Percentiles rank a stretch among this genome's conserved stretches.
Conservation (phyloP, 2,329 filamentous ascomycete genomes). For the Rasamsonia emersonii region DNA sequence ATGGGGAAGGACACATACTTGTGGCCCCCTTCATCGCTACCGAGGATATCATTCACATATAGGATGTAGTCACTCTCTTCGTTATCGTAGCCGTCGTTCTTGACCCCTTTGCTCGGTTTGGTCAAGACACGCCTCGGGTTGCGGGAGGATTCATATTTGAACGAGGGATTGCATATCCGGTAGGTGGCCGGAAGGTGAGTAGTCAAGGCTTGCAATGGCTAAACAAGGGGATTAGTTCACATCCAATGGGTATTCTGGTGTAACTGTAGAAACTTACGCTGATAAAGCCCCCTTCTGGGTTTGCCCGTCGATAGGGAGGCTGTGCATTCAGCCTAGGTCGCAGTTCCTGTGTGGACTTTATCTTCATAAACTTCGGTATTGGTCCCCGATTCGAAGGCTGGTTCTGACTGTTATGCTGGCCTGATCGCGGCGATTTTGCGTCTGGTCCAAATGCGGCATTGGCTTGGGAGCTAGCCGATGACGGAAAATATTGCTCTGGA, state of each 20-base stretch:
- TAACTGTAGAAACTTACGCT: slow-evolving; percentile 56
- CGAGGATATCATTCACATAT: slow-evolving; percentile 97
- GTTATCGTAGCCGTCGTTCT: slow-evolving; percentile 98
- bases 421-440: slow-evolving; percentile 40
- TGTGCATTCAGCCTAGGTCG: slow-evolving; percentile 77
- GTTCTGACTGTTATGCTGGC: slow-evolving; percentile 39
- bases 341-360: slow-evolving; percentile 64
- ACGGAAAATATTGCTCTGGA: slow-evolving; percentile 62
- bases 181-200: slow-evolving; percentile 90
- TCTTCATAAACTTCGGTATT: slow-evolving; percentile 79
- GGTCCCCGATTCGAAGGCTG: slow-evolving; percentile 48
- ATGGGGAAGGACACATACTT: slow-evolving; percentile 50
- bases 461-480: slow-evolving; percentile 60
- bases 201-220: slow-evolving; percentile 93
- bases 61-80: slow-evolving; percentile 99
- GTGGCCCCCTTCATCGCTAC: slow-evolving; percentile 94
- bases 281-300: slow-evolving; percentile 95
- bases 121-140: slow-evolving; percentile 93
- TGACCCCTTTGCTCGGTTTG: slow-evolving; percentile 95
- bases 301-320: slow-evolving; percentile 83
- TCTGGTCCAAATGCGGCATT: slow-evolving; percentile 57
- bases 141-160: slow-evolving; percentile 97
- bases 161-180: slow-evolving; percentile 93
- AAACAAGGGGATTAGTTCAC: slow-evolving; percentile 14
- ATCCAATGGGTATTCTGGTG: background rate